Conservation (phyloP, 1,284 basidiomycete genomes). For the Pseudozyma thailandica region DNA sequence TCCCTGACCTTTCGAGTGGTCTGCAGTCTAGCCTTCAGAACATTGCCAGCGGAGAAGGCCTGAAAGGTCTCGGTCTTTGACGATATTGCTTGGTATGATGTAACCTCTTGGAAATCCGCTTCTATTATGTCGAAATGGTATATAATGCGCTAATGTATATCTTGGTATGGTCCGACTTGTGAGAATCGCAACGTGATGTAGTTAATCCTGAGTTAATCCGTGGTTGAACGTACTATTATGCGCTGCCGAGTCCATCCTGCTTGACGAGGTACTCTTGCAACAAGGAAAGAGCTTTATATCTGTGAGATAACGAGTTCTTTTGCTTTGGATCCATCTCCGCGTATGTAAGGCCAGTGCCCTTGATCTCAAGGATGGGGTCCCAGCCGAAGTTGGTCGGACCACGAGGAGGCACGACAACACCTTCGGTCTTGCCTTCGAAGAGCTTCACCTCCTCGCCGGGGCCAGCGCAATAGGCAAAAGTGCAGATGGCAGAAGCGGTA, state of each 20-base stretch:
- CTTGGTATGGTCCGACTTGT: no score
- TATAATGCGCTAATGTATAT: not conserved
- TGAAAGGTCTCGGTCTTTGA: conserved; percentile 2
- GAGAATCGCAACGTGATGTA: no score
- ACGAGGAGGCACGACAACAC: conserved; percentile 84
- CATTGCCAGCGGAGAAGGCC: conserved; percentile 2
- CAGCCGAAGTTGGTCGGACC: conserved; percentile 84
- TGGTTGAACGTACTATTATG: not conserved
- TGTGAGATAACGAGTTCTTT: conserved; percentile 77
- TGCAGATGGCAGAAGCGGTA: conserved; percentile 89
- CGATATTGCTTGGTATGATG: not conserved
- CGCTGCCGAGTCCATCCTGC: conserved; percentile 1
- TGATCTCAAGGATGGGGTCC: conserved; percentile 86
- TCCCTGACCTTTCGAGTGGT: conserved; percentile 27
- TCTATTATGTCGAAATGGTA: conserved; percentile 8
- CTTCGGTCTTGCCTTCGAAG: conserved; percentile 92
- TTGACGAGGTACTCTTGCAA: conserved; percentile 76
- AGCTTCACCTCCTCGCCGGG: conserved; percentile 68
- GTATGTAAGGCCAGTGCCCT: conserved; percentile 72
- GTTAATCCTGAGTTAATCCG: not conserved
- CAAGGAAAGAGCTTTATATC: conserved; percentile 86
- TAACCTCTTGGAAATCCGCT: not conserved
- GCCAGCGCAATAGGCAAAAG: conserved; percentile 83
- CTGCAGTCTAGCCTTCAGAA: conserved; percentile 22
- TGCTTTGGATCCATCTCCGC: conserved; percentile 47